These are phyloP conservation scores for Phytophthora multivora DNA, from an alignment of 352 stramenopile genomes.

Conservation along the genomic window DNA sequence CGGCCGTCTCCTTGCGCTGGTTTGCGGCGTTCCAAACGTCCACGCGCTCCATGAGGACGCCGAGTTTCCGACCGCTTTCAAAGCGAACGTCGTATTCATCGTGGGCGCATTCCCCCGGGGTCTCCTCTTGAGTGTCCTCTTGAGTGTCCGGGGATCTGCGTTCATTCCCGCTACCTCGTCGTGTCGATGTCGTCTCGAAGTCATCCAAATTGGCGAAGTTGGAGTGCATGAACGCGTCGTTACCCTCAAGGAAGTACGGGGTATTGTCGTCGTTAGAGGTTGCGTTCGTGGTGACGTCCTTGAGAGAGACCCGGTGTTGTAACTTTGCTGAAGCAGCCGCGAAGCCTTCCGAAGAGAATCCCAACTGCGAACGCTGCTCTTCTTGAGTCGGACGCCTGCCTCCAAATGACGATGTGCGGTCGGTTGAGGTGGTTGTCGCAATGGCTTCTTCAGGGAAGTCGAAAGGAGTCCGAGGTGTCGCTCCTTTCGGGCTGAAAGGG, in stretches of 20 bases:
- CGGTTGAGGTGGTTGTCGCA: slow-evolving; percentile 20
- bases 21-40: slow-evolving; percentile 68
- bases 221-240: slow-evolving; percentile 63
- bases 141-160: slow-evolving; percentile 10
- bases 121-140: slow-evolving; percentile 16
- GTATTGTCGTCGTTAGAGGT: slow-evolving; percentile 39
- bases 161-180: slow-evolving; percentile 11
- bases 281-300: slow-evolving; percentile 28
- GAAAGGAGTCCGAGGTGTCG: slow-evolving; percentile 57
- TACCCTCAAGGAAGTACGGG: slow-evolving; percentile 67
- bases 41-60: slow-evolving; percentile 84
- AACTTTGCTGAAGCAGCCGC: slow-evolving; percentile 19
- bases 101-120: slow-evolving; percentile 41
- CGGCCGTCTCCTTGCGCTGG: slow-evolving; percentile 61
- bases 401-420: slow-evolving; percentile 46
- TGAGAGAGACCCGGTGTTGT: slow-evolving; percentile 50
- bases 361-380: slow-evolving; percentile 57
- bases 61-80: slow-evolving; percentile 74
- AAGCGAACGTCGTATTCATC: slow-evolving; percentile 84
- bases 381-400: slow-evolving; percentile 70
- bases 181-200: slow-evolving; percentile 22
- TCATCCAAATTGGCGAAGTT: slow-evolving; percentile 76
- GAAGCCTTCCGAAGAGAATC: slow-evolving; percentile 61
- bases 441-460: slow-evolving; percentile 36
- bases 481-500: slow-evolving; percentile 64